A percentile compares a stretch with the other conserved stretches of the same genome.
Evolutionary conservation across 1,139 yeast species (phyloP).

Genomic region (Protomyces inouyei): DNA sequence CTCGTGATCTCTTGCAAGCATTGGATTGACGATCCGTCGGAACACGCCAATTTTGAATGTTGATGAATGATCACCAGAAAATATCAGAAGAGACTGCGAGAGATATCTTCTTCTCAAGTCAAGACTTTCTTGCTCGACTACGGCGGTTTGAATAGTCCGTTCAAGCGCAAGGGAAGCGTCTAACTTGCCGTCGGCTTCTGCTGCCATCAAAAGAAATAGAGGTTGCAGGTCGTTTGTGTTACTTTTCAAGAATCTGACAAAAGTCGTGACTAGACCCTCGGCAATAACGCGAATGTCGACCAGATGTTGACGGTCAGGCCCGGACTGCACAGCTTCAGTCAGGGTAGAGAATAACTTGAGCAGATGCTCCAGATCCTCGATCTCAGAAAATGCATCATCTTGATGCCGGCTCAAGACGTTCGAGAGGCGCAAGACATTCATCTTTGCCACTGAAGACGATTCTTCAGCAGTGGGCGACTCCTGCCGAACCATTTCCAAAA

Average conservation of each 20-base stretch:
- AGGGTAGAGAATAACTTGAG: background rate
- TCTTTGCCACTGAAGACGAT: background rate
- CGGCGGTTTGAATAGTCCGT: background rate
- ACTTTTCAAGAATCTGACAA: background rate
- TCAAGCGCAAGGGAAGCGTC: background rate
- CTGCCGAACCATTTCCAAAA: background rate
- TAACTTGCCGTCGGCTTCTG: background rate
- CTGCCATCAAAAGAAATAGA: background rate
- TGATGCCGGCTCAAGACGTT: background rate
- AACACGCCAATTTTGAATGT: conserved; percentile 17
- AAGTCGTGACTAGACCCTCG: background rate
- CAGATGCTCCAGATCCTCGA: background rate
- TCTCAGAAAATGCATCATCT: background rate
- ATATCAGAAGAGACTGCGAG: background rate
- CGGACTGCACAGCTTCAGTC: background rate
- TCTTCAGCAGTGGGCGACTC: background rate
- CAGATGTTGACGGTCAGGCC: background rate
- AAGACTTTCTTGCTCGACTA: background rate
- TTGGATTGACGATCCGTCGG: conserved; percentile 21
- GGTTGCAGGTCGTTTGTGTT: background rate
- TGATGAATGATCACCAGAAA: background rate
- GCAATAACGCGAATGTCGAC: background rate
- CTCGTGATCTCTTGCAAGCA: conserved; percentile 2
- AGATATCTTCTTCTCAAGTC: background rate
- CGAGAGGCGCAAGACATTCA: background rate